Conservation (phyloP, 2,329 filamentous ascomycete genomes). For the Fusarium mexicanum region DNA sequence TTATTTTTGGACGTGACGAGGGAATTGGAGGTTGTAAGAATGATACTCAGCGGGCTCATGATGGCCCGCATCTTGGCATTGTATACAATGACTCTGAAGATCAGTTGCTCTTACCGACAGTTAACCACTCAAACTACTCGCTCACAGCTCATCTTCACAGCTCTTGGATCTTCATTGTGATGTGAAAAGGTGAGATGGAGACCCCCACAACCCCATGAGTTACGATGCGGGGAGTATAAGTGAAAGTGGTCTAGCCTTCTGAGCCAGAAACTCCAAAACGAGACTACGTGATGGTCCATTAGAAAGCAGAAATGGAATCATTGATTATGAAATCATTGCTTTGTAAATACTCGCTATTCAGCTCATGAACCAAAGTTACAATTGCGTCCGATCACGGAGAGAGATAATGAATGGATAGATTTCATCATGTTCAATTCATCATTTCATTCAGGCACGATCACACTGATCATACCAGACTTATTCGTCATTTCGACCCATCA, state of each 20-base stretch:
- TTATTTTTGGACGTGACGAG: not conserved
- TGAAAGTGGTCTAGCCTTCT: not conserved
- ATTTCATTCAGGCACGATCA: slow-evolving; percentile 8
- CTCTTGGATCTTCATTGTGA: not conserved
- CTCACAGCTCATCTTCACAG: not conserved
- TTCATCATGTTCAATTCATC: slow-evolving; percentile 24
- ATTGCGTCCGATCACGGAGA: not conserved
- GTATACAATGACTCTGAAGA: not conserved
- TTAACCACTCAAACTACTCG: no score
- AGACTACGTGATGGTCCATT: not conserved
- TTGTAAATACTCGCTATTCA: not conserved
- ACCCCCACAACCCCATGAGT: not conserved
- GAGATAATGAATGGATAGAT: no score
- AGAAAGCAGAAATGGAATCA: not conserved
- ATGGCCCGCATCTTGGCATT: not conserved
- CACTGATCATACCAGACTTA: not conserved
- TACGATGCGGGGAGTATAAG: not conserved
- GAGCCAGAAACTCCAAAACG: not conserved
- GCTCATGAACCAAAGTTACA: not conserved
- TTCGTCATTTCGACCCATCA: slow-evolving; percentile 35
- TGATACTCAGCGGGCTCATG: not conserved
- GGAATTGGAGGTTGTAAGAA: not conserved
- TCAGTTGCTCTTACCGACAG: not conserved
- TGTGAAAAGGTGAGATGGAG: not conserved
- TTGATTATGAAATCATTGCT: not conserved